Evolutionary conservation across 352 stramenopile species (phyloP), one percentile per base, ranked within the genome.

Genomic region (Aphanomyces invadans): DNA sequence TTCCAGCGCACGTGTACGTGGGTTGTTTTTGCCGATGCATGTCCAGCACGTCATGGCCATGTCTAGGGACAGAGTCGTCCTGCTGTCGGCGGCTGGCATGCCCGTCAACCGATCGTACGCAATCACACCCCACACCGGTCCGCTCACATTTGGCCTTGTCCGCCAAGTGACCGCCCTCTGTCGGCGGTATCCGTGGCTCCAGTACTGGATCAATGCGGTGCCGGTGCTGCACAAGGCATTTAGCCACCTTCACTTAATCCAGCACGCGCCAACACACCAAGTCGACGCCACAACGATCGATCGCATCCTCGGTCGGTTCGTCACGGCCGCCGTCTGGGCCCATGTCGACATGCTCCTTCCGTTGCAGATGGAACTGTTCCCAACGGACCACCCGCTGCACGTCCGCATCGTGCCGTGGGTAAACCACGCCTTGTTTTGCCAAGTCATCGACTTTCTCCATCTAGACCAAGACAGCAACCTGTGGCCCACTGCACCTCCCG

Each of bases 341-440:
- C 29, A 53, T 25, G 46, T 57, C n/a, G 59, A 66, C 25, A 10
- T 45, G 9, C 31, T 66, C n/a, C 59, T 57, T 33, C 44, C 59
- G 46, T n/a, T 66, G 42, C 59, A 66, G 32, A 29, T 55, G 3
- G 59, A 66, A 11, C 29, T 55, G 28, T 57, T 66, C n/a, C 19
- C 46, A 44, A 23, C 46, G 12, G n/a, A n/a, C n/a, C n/a, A n/a
- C n/a, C 44, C 44, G 28, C 7, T 28, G 17, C 44, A 36, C 23
- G 59, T 66, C 1, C 11, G 17, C 28, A 57, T 46, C 10, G 46
- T 66, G 12, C 59, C 59, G 11, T n/a, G 26, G 5, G 38, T 51
- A 29, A 44, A 57, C 28, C 59, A 66, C 23, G 59, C 25, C 2
- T 19, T 57, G 23, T 66, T 66, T 36, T 66, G 59, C 31, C 12